phyloP scores from a whole-genome alignment of 228 moss, liverwort and hornwort genomes.

The Sphagnum fallax region DNA sequence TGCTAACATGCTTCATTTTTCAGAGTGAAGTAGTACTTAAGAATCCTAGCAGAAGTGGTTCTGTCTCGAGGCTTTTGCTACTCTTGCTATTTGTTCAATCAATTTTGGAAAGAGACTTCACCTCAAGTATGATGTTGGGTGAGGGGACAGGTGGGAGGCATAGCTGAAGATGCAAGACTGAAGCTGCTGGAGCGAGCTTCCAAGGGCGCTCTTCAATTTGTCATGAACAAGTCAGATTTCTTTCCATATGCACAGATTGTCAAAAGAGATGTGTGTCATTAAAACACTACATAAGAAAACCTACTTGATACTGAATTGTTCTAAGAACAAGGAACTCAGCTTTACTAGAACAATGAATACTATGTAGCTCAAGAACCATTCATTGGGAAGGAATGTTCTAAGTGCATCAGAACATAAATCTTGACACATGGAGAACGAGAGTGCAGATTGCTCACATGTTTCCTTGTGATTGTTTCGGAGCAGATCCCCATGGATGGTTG shows the following conservation, averaged over 20 bases:
- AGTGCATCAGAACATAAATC: neutral
- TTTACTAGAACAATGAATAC: neutral
- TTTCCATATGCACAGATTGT: too few species aligned
- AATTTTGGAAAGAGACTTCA: neutral
- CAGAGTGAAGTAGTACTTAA: neutral
- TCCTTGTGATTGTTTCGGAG: slow-evolving; percentile 5
- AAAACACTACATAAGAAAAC: neutral
- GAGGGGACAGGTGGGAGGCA: slow-evolving; percentile 48
- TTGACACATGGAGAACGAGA: neutral
- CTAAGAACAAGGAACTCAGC: neutral
- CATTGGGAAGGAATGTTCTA: neutral
- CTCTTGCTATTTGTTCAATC: neutral
- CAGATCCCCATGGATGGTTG: slow-evolving; percentile 87
- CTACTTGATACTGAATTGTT: neutral
- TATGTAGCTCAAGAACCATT: neutral
- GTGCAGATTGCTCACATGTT: too few species aligned
- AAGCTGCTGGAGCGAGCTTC: slow-evolving; percentile 62
- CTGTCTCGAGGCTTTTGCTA: neutral
- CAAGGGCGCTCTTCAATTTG: slow-evolving; percentile 65
- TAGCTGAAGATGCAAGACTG: slow-evolving; percentile 36
- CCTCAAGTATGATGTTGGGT: too few species aligned
- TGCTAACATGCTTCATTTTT: neutral
- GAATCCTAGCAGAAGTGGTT: neutral
- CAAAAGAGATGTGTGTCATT: neutral
- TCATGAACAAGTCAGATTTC: slow-evolving; percentile 65